Evolutionary conservation across 441 rosid species (phyloP), one percentile per base, ranked within the genome.

Genomic region (Pelargonium australe): DNA sequence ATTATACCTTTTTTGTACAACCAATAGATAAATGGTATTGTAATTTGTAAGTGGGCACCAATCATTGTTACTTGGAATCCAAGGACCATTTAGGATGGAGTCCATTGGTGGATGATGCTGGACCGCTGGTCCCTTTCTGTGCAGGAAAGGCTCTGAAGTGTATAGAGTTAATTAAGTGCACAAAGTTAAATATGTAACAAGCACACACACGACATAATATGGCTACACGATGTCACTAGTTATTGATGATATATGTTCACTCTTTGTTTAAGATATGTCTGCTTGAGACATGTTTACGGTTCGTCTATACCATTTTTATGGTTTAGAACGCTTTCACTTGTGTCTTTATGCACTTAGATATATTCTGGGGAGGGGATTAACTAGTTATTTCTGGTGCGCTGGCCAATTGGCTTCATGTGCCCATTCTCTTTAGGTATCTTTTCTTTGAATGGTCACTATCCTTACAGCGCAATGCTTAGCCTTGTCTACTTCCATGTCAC

Each of bases 41-140:
- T 28, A 2, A 28, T 1, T 28, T 28, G 34, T 28, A 28, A 28
- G 34, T 28, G 34, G 49, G 49, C 6, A 51, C 58, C 58, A 51
- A 51, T 51, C 7, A 51, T 51, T 51, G 58, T 17, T n/a, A 51
- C 16, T 11, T 2, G 58, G 58, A 51, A 51, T 51, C 58, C 58
- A 71, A 2, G 86, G 89, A 4, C 81, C 85, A 70, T 84, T 73
- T 41, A 84, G 85, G 76, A 94, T 88, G 63, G 88, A 81, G 0
- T 71, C 84, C 0, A 94, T 13, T 70, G 89, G 72, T 79, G 90
- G 97, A n/a, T 51, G 58, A 17, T n/a, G 58, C 58, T 51, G 58
- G 58, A 51, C 58, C 58, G 34, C 34, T 28, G 2, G 58, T 19
- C 19, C 17, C 11, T 51, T 51, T 19, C 34, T 51, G 58, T 51